These are phyloP conservation scores for Fomitopsis palustris DNA, from an alignment of 1,284 basidiomycete genomes.

Conservation along the genomic window DNA sequence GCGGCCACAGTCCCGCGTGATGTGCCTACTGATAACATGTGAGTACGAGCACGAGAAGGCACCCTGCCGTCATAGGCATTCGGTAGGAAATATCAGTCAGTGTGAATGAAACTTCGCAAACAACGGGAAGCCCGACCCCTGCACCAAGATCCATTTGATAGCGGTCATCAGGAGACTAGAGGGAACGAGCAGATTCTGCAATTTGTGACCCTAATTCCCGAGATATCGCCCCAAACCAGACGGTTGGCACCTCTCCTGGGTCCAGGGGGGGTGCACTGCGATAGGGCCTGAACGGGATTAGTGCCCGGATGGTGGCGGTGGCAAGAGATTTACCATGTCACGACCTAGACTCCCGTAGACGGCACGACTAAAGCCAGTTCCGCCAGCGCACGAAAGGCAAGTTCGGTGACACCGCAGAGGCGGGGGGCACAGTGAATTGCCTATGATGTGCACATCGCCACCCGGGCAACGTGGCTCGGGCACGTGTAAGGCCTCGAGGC, in stretches of 20 bases:
- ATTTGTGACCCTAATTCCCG: not conserved
- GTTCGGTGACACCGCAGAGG: not conserved
- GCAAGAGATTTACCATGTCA: not conserved
- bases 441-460: not conserved
- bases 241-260: not conserved
- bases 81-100: not conserved
- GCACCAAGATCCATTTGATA: not conserved
- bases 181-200: not conserved
- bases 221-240: not conserved
- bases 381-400: not conserved
- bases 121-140: not conserved
- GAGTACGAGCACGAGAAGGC: not conserved
- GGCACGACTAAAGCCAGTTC: not conserved
- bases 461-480: not conserved
- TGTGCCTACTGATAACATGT: not conserved
- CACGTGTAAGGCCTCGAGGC: constrained; percentile 1
- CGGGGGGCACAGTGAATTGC: not conserved
- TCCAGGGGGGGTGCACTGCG: not conserved
- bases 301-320: not conserved
- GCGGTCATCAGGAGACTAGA: not conserved
- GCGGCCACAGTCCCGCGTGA: not conserved
- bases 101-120: not conserved
- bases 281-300: not conserved
- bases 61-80: not conserved
- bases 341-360: not conserved